A percentile compares a stretch with the other conserved stretches of the same genome.
These are phyloP conservation scores for Calonectria pteridis DNA, from an alignment of 2,329 filamentous ascomycete species.

Conservation along the genomic window DNA sequence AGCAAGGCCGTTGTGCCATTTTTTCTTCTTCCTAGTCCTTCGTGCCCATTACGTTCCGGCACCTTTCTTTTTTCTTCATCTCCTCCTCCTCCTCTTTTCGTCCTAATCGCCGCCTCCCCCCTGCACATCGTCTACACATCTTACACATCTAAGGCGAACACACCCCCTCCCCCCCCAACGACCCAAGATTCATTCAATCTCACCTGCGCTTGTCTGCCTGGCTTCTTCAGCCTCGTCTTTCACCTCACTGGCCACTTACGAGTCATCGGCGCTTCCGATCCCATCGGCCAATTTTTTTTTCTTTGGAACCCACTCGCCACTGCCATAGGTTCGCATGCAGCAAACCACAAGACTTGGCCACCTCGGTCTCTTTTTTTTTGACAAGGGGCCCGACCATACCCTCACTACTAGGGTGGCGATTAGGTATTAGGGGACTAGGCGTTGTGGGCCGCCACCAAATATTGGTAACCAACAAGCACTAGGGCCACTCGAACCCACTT, in stretches of 20 bases:
- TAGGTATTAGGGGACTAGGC: constrained; percentile 16
- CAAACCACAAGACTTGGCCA: constrained; percentile 25
- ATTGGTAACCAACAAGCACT: constrained; percentile 16
- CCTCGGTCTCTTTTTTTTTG: constrained; percentile 25
- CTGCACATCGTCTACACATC: constrained; percentile 1
- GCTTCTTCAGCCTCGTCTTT: background rate
- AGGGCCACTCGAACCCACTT: constrained; percentile 14
- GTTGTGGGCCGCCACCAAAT: constrained; percentile 14
- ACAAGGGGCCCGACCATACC: constrained; percentile 7
- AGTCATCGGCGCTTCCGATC: constrained; percentile 12
- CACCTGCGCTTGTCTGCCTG: constrained; percentile 30
- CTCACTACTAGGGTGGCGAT: constrained; percentile 13
- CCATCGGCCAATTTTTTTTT: constrained; percentile 24
- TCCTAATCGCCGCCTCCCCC: background rate
- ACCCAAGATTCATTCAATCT: constrained; percentile 10
- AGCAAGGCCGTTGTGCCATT: constrained; percentile 5
- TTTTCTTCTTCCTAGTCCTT: constrained; percentile 1
- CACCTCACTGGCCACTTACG: background rate
- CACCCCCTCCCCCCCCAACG: constrained; percentile 4
- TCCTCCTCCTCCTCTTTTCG: background rate
- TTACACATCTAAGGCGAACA: background rate
- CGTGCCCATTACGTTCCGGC: background rate
- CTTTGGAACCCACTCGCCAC: constrained; percentile 30
- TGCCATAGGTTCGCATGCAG: constrained; percentile 26
- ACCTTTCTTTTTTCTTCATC: constrained; percentile 6